Evolutionary conservation across 306 rosid genomes (phyloP), one percentile per base, ranked within the genome.

Genomic region (Gleditsia sinensis): DNA sequence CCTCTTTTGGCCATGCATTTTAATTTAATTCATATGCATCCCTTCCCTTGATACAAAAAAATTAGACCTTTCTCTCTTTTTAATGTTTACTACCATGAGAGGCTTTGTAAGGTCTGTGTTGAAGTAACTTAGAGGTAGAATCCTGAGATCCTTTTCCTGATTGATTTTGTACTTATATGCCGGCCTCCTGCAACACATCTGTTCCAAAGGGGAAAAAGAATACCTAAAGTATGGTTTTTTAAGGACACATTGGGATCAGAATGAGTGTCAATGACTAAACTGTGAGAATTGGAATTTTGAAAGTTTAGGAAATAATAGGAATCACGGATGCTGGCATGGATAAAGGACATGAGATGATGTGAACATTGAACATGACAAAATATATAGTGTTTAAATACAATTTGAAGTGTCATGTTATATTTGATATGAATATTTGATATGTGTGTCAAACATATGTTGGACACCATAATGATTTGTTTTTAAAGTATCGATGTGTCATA

Each of bases 41-140:
- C 27, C 28, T 36, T 64, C 56, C 48, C 56, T 64, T 66, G 78
- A 50, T 69, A 51, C 42, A 58, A 24, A 65, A 63, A 32, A 3
- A 1, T 9, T 59, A 23, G 34, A 53, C 58, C 59, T 60, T 58
- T 58, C 17, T 6, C 30, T 24, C 60, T 11, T 75, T 25, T 9
- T 37, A 20, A 30, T 32, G 7, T 30, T 32, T 56, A 67, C 39
- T 34, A 36, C 65, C 27, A 28, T 24, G 21, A 30, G 25, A 51
- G 43, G 9, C 53, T 39, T 21, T 64, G n/a, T 53, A 55, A 33
- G 71, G 68, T 50, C 46, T 45, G n/a, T 33, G 28, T 59, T 58
- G 34, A 43, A 40, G 11, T 37, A 63, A 13, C 13, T 5, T 8
- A 1, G 11, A 8, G 72, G 39, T 2, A 21, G 33, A n/a, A 24